Conservation (phyloP, 805 yeast genomes). For the Suhomyces faveliae region DNA sequence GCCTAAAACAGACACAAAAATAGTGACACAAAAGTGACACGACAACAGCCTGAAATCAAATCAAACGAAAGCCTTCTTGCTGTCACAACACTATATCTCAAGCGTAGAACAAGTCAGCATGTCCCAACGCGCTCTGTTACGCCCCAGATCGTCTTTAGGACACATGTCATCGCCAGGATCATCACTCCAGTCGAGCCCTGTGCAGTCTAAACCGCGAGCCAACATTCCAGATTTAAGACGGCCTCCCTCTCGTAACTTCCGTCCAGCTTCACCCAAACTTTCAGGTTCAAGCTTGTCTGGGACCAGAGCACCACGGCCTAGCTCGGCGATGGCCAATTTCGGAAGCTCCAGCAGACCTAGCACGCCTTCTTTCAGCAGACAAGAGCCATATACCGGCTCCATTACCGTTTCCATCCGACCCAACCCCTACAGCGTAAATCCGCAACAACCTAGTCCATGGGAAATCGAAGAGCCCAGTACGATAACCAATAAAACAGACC, state of each 20-base stretch:
- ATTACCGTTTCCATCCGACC: constrained; percentile 79
- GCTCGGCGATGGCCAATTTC: constrained; percentile 32
- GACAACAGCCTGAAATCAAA: not conserved
- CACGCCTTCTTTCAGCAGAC: constrained; percentile 32
- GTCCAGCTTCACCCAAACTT: constrained; percentile 33
- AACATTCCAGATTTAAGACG: constrained; percentile 24
- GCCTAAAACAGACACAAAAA: constrained; percentile 4
- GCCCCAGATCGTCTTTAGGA: constrained; percentile 28
- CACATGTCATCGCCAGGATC: constrained; percentile 4
- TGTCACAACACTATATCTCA: too few relatives aligned
- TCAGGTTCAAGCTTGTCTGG: not conserved
- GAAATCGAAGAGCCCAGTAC: constrained; percentile 40
- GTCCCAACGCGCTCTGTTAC: constrained; percentile 25
- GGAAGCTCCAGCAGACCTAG: constrained; percentile 29
- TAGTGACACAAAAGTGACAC: constrained; percentile 3
- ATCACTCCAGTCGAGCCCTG: not conserved
- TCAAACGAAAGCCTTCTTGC: too few relatives aligned
- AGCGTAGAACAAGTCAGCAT: constrained; percentile 1
- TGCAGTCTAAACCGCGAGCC: constrained; percentile 7
- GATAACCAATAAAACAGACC: constrained; percentile 53
- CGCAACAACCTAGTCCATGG: constrained; percentile 43
- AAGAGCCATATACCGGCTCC: constrained; percentile 60
- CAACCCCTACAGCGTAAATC: constrained; percentile 52
- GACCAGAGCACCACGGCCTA: constrained; percentile 28
- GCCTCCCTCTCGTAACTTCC: constrained; percentile 28